Evolutionary conservation across 208 protist species (phyloP).

Genomic region (Leishmania arabica): DNA sequence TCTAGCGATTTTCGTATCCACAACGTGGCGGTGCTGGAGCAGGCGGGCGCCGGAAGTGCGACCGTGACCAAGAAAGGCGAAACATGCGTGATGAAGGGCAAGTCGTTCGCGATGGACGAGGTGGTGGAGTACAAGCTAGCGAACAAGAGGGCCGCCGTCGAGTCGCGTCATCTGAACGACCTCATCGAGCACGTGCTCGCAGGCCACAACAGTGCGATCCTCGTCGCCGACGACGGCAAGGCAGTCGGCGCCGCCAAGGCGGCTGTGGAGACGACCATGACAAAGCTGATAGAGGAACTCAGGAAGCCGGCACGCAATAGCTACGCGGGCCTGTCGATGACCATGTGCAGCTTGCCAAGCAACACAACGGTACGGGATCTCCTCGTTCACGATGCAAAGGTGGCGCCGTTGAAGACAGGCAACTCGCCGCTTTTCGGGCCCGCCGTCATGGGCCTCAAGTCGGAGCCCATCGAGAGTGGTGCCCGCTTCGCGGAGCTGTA

Average conservation of each 20-base stretch:
- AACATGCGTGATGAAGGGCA: constrained; percentile 30
- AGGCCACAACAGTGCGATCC: constrained; percentile 58
- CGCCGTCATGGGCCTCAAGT: constrained; percentile 36
- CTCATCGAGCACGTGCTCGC: constrained; percentile 50
- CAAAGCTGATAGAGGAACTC: constrained; percentile 32
- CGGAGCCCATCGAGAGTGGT: constrained; percentile 23
- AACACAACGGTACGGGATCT: constrained; percentile 40
- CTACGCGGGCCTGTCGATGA: constrained; percentile 31
- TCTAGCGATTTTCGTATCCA: constrained; percentile 31
- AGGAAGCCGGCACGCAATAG: constrained; percentile 25
- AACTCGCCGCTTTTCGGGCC: constrained; percentile 61
- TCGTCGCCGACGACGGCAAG: constrained; percentile 48
- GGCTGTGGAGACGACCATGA: constrained; percentile 27
- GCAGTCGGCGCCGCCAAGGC: constrained; percentile 18
- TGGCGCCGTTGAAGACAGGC: constrained; percentile 34
- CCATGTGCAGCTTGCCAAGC: constrained; percentile 37
- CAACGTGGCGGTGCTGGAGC: constrained; percentile 27
- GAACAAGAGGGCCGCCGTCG: constrained; percentile 9
- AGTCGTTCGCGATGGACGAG: constrained; percentile 36
- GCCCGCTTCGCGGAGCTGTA: constrained; percentile 35
- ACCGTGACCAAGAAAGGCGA: constrained; percentile 23
- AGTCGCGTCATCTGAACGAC: constrained; percentile 33
- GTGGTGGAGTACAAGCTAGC: constrained; percentile 38
- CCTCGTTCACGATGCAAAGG: constrained; percentile 22
- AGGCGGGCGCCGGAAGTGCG: background rate